phyloP scores from a whole-genome alignment of 2,329 filamentous ascomycete species.

The Drechslerella coelobrocha region DNA sequence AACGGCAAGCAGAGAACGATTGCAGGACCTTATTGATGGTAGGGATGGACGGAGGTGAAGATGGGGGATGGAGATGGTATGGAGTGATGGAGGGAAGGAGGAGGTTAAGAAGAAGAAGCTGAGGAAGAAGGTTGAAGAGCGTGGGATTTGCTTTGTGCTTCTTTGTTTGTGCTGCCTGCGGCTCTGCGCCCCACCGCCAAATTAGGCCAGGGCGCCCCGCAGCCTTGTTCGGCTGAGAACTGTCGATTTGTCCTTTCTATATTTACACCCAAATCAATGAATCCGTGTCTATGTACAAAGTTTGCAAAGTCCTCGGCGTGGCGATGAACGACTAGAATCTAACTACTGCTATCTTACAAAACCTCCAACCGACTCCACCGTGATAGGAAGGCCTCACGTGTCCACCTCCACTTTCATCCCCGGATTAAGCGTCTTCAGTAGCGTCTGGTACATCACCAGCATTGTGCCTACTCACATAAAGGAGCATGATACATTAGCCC shows the following conservation, averaged over 20 bases:
- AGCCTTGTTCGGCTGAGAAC: not conserved
- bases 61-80: not conserved
- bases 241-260: not conserved
- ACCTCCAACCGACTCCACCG: not conserved
- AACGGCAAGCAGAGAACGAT: not conserved
- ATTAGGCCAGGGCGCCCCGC: not conserved
- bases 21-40: no score
- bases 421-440: constrained; percentile 52
- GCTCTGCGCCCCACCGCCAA: not conserved
- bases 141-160: not conserved
- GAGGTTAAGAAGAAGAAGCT: not conserved
- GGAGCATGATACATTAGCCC: not conserved
- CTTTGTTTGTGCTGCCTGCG: not conserved
- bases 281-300: not conserved
- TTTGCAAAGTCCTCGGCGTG: not conserved
- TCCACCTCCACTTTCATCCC: constrained; percentile 36
- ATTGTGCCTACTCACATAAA: constrained; percentile 51
- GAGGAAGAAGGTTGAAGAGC: not conserved
- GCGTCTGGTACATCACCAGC: constrained; percentile 55
- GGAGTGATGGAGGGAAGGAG: not conserved
- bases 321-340: not conserved
- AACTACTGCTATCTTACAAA: not conserved
- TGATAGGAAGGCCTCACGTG: not conserved
- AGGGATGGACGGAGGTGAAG: not conserved
- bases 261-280: not conserved